These are phyloP conservation scores for Schizosaccharomyces octosporus DNA, from an alignment of 805 yeast genomes.

Conservation along the genomic window DNA sequence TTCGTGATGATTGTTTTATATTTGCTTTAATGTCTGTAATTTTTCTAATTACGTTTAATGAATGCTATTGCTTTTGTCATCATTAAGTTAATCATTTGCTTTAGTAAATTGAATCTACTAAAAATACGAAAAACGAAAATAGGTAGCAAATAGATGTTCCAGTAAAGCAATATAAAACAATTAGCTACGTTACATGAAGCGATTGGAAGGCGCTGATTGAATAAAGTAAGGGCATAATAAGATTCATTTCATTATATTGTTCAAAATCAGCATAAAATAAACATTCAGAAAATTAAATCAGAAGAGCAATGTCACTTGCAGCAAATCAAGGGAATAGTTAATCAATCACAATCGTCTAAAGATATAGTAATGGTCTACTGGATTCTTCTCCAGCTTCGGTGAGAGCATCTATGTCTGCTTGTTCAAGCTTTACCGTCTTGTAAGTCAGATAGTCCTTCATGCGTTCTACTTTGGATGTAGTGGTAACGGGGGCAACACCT, in stretches of 20 bases:
- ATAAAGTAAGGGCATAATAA: too few relatives aligned
- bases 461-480: neutral
- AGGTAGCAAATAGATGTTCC: too few relatives aligned
- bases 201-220: too few relatives aligned
- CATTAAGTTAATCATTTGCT: too few relatives aligned
- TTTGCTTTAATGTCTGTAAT: neutral
- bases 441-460: neutral
- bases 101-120: too few relatives aligned
- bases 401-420: neutral
- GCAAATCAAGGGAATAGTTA: too few relatives aligned
- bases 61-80: neutral
- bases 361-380: neutral
- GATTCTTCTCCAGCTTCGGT: neutral
- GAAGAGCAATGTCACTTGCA: too few relatives aligned
- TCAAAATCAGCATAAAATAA: neutral
- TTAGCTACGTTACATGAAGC: too few relatives aligned
- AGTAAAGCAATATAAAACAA: too few relatives aligned
- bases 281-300: too few relatives aligned
- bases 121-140: too few relatives aligned
- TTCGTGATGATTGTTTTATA: neutral
- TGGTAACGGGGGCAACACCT: neutral
- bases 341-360: neutral
- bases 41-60: neutral
- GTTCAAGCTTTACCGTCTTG: neutral
- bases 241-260: too few relatives aligned